Evolutionary conservation across 163 green algal genomes (phyloP).

Genomic region (Chlorella variabilis): DNA sequence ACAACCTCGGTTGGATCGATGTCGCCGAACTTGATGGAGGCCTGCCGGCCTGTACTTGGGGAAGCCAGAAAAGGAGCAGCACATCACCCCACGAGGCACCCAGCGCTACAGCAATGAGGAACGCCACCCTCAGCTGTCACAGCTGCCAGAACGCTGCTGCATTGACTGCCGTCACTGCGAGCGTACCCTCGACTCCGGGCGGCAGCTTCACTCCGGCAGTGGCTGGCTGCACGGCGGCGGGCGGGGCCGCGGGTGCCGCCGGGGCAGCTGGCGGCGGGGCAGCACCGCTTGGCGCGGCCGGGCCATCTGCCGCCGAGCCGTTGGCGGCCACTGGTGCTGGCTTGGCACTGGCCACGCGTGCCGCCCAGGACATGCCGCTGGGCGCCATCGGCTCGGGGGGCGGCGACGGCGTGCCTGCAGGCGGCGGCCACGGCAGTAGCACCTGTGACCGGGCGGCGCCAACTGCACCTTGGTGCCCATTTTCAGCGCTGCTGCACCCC

Average conservation of each 20-base stretch:
- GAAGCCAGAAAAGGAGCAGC: too few species aligned
- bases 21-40: constrained; percentile 44
- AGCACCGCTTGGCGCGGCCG: background rate
- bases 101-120: background rate
- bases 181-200: constrained; percentile 22
- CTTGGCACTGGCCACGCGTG: constrained; percentile 16
- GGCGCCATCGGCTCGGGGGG: constrained; percentile 6
- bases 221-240: background rate
- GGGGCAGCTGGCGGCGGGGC: background rate
- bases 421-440: background rate
- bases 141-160: background rate
- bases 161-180: too few species aligned
- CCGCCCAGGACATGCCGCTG: constrained; percentile 28
- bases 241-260: background rate
- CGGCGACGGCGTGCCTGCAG: constrained; percentile 27
- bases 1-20: constrained; percentile 39
- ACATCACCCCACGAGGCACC: too few species aligned
- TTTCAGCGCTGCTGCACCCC: background rate
- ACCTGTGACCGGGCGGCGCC: background rate
- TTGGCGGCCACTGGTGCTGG: constrained; percentile 14
- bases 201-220: constrained; percentile 31
- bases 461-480: background rate
- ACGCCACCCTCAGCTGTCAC: background rate
- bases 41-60: constrained; percentile 12
- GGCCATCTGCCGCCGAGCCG: background rate